A percentile compares a stretch with the other conserved stretches of the same genome.
Conservation (phyloP, 2,329 filamentous ascomycete genomes). For the Elsinoe batatas region DNA sequence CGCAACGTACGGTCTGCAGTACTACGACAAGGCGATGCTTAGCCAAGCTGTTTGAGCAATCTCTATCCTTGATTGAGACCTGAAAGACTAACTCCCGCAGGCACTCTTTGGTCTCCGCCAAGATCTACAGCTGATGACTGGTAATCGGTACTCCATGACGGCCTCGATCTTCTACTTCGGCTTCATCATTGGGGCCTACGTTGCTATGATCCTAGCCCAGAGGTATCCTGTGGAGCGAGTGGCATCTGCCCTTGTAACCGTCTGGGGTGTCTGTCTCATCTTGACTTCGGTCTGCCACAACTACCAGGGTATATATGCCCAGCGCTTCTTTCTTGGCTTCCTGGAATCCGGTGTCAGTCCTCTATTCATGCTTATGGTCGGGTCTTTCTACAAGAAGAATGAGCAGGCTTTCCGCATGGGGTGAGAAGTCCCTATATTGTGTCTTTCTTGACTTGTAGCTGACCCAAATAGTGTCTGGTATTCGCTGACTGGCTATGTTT, state of each 20-base stretch:
- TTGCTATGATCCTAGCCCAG: constrained; percentile 35
- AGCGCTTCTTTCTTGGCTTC: constrained; percentile 46
- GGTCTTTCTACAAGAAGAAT: constrained; percentile 22
- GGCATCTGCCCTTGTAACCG: constrained; percentile 28
- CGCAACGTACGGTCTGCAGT: constrained; percentile 38
- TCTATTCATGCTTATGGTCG: constrained; percentile 45
- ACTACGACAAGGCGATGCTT: constrained; percentile 47
- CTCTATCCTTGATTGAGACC: background rate
- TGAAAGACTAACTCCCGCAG: background rate
- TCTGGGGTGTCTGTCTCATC: constrained; percentile 33
- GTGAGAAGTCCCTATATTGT: background rate
- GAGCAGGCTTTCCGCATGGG: constrained; percentile 24
- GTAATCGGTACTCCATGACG: constrained; percentile 37
- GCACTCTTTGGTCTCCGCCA: constrained; percentile 34
- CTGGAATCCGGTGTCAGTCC: constrained; percentile 47
- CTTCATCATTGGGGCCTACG: constrained; percentile 41
- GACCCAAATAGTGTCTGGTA: constrained; percentile 18
- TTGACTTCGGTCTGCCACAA: constrained; percentile 30
- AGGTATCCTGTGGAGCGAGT: constrained; percentile 40
- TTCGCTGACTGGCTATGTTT: constrained; percentile 36
- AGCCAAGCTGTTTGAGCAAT: constrained; percentile 35
- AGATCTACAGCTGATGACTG: constrained; percentile 33
- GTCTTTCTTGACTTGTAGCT: background rate
- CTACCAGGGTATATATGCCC: constrained; percentile 32
- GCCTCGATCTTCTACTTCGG: constrained; percentile 42